Evolutionary conservation across 768 basidiomycete genomes (phyloP).

Genomic region (Psilocybe subaeruginosa): DNA sequence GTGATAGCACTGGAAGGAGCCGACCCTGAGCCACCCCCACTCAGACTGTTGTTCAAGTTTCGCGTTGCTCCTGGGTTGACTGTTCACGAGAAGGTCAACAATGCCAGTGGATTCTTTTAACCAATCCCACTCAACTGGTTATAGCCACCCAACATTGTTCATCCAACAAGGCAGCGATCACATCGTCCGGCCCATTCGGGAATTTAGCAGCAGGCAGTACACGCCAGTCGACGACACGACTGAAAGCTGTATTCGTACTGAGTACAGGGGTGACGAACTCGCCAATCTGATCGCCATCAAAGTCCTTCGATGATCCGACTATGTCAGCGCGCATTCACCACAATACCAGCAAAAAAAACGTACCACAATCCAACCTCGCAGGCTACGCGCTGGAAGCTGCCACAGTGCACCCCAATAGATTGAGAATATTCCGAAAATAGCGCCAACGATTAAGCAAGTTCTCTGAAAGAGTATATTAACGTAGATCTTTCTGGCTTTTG

Average conservation of each 20-base stretch:
- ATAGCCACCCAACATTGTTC: constrained; percentile 51
- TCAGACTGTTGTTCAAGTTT: constrained; percentile 37
- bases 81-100: constrained; percentile 12
- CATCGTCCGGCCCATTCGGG: constrained; percentile 38
- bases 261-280: constrained; percentile 39
- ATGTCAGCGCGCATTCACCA: neutral
- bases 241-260: constrained; percentile 22
- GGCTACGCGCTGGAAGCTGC: constrained; percentile 38
- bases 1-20: constrained; percentile 49
- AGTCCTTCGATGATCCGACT: constrained; percentile 39
- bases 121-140: constrained; percentile 32
- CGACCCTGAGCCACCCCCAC: constrained; percentile 38
- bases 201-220: constrained; percentile 34
- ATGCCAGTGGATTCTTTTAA: neutral
- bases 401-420: constrained; percentile 64
- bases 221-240: constrained; percentile 38
- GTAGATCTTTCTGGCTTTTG: constrained; percentile 40
- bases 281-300: constrained; percentile 50
- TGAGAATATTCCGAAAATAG: constrained; percentile 48
- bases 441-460: constrained; percentile 38
- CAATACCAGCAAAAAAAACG: constrained; percentile 15
- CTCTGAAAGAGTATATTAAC: constrained; percentile 40
- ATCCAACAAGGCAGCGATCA: constrained; percentile 41
- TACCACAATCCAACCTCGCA: constrained; percentile 57
- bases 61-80: constrained; percentile 42